A percentile compares a stretch with the other conserved stretches of the same genome.
Evolutionary conservation across 1,284 basidiomycete species (phyloP).

Genomic region (Mrakiaceae sp.): DNA sequence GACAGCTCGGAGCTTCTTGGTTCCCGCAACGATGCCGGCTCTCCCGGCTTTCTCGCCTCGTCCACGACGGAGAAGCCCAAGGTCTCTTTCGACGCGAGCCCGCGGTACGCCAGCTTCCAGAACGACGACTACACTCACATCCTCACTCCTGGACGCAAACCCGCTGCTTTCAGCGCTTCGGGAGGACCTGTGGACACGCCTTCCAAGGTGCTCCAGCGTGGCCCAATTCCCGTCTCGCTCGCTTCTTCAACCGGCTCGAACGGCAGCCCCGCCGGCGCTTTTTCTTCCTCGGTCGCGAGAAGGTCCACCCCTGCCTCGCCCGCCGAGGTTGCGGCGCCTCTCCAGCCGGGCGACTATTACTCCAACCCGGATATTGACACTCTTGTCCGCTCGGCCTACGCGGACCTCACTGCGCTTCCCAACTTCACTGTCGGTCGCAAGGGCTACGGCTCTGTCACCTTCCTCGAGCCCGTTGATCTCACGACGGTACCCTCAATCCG

Average conservation of each 20-base stretch:
- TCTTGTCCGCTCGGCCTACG: slow-evolving; percentile 56
- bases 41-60: not conserved
- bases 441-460: slow-evolving; percentile 82
- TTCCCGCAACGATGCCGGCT: not conserved
- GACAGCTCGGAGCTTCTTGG: slow-evolving; percentile 27
- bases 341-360: slow-evolving; percentile 81
- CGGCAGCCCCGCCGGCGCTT: slow-evolving; percentile 39
- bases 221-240: not conserved
- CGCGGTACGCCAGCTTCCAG: slow-evolving; percentile 1
- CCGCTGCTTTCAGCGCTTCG: too few species aligned
- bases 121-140: slow-evolving; percentile 9
- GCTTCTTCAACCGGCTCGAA: not conserved
- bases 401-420: slow-evolving; percentile 54
- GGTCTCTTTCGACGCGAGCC: slow-evolving; percentile 20
- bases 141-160: not conserved
- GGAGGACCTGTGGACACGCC: not conserved
- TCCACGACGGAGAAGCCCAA: slow-evolving; percentile 11
- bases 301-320: slow-evolving; percentile 23
- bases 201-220: not conserved
- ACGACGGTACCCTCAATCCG: slow-evolving; percentile 71
- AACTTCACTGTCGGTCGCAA: slow-evolving; percentile 78
- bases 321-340: slow-evolving; percentile 33
- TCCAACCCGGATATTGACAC: slow-evolving; percentile 61
- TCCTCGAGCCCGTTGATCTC: slow-evolving; percentile 84
- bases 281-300: slow-evolving; percentile 7